Evolutionary conservation across 345 rosid genomes (phyloP), one percentile per base, ranked within the genome.

Genomic region (Jatropha curcas): DNA sequence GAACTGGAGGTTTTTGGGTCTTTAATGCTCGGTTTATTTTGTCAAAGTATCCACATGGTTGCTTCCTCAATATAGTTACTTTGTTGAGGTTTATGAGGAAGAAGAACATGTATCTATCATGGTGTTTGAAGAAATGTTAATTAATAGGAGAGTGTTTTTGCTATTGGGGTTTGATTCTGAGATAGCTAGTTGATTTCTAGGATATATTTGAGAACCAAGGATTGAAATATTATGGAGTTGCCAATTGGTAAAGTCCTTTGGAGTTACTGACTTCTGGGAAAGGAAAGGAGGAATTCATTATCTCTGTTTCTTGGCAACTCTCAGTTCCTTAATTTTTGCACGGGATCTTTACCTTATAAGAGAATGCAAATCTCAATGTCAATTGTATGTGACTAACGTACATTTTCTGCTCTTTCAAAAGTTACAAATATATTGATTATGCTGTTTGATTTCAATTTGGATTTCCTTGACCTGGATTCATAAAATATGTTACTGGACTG

Each of bases 21-120:
- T 17, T 41, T 25, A 48, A 24, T 48, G 70, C 19, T 28, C 20
- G 48, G n/a, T 53, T 65, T 58, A 27, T 55, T 48, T 70, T 52
- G 31, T 70, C 37, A 8, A 52, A 17, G 17, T 39, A 20, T 16
- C 53, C 52, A 80, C 82, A 66, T 78, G 73, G 39, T 68, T 65
- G 43, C 60, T 33, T 77, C 43, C 77, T 72, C 83, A 31, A 20
- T 31, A 33, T 73, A 71, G 59, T 75, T 43, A 35, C 56, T 79
- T 41, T 66, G 70, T 48, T 48, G 59, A 78, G 76, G 68, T 31
- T 63, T 51, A 27, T 60, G 71, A n/a, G 74, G 71, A 72, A 35
- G 62, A 34, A 52, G 41, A 71, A 72, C 83, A 61, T 76, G 80
- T 45, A 65, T 67, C 58, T 43, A 30, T 74, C 7, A 27, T 14